Evolutionary conservation across 2,329 filamentous ascomycete species (phyloP).

Genomic region (Paracorniculantispora psalliotae): DNA sequence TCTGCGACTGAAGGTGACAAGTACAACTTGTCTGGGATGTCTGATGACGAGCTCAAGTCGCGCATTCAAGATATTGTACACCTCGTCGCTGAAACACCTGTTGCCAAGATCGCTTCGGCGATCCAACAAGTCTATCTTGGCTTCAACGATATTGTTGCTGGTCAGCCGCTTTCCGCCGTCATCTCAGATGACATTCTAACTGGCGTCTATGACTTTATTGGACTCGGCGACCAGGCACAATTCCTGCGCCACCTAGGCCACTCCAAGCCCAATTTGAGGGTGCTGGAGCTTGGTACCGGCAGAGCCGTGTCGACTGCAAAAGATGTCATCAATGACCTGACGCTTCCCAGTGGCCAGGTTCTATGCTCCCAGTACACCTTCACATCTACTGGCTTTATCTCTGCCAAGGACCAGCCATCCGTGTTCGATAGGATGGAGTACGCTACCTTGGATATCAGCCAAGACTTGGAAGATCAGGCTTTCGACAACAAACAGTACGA

Average conservation of each 20-base stretch:
- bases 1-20: no score
- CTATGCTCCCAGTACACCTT: constrained; percentile 26
- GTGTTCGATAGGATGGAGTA: constrained; percentile 10
- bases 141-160: no score
- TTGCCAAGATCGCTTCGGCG: no score
- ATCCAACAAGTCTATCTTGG: no score
- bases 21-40: no score
- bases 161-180: no score
- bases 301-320: constrained; percentile 30
- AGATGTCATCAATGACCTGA: constrained; percentile 25
- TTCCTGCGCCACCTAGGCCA: constrained; percentile 19
- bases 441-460: constrained; percentile 14
- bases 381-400: constrained; percentile 26
- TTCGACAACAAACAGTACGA: no score
- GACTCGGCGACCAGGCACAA: constrained; percentile 20
- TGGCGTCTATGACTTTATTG: constrained; percentile 23
- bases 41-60: no score
- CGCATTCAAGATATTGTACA: no score
- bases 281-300: constrained; percentile 40
- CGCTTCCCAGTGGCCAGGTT: constrained; percentile 12
- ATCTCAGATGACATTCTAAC: constrained; percentile 26
- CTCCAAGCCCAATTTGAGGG: constrained; percentile 25
- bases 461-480: constrained; percentile 14
- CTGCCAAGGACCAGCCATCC: constrained; percentile 24
- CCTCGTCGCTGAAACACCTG: no score